phyloP scores from a whole-genome alignment of 2,329 filamentous ascomycete species.

The Colletotrichum tanaceti region DNA sequence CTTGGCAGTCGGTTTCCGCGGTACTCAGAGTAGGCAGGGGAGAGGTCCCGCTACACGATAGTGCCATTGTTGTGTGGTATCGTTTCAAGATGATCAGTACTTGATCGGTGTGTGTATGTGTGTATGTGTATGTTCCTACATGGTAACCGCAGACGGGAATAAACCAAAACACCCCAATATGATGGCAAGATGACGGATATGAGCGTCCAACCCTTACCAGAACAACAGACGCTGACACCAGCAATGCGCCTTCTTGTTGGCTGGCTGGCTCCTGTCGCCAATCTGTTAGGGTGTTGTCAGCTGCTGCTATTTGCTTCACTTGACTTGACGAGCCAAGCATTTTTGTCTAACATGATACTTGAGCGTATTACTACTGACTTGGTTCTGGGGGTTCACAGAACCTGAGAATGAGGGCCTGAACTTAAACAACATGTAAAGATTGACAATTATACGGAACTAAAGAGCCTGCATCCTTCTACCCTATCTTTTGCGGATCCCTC shows the following conservation, averaged over 20 bases:
- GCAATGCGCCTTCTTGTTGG: neutral
- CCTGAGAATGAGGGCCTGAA: neutral
- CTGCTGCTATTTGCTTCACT: neutral
- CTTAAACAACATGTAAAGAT: too few species aligned
- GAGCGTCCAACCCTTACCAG: slow-evolving; percentile 9
- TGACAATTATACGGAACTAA: neutral
- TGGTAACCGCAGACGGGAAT: too few species aligned
- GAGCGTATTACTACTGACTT: slow-evolving; percentile 19
- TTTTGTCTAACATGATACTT: slow-evolving; percentile 15
- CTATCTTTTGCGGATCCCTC: neutral
- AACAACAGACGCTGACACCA: slow-evolving; percentile 1
- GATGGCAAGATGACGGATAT: slow-evolving; percentile 26
- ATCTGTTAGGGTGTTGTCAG: slow-evolving; percentile 20
- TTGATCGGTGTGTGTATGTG: slow-evolving; percentile 3
- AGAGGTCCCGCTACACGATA: neutral
- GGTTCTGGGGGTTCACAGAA: slow-evolving; percentile 1
- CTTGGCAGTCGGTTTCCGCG: slow-evolving; percentile 1
- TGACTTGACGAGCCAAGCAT: slow-evolving; percentile 12
- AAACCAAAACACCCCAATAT: neutral
- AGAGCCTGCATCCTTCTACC: neutral
- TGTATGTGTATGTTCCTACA: too few species aligned
- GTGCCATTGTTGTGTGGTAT: neutral
- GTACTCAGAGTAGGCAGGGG: neutral
- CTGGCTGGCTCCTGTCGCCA: slow-evolving; percentile 8
- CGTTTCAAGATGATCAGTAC: slow-evolving; percentile 5